Evolutionary conservation across 2,329 filamentous ascomycete genomes (phyloP).

Genomic region (Spiromastix sp.): DNA sequence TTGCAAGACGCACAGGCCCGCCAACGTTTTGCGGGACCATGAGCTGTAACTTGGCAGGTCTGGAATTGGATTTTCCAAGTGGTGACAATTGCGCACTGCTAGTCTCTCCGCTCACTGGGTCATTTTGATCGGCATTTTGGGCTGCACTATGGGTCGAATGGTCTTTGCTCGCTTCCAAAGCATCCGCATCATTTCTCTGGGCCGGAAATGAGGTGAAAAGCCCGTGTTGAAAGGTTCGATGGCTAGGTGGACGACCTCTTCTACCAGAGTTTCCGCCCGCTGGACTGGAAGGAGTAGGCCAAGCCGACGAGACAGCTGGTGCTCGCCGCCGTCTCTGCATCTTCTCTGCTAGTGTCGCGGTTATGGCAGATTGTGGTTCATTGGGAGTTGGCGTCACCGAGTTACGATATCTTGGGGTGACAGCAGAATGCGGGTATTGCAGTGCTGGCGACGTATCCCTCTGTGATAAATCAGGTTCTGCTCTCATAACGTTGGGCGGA

Average conservation of each 20-base stretch:
- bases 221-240: slow-evolving; percentile 53
- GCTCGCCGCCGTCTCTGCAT: slow-evolving; percentile 55
- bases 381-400: slow-evolving; percentile 29
- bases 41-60: slow-evolving; percentile 31
- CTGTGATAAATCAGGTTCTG: too few relatives aligned
- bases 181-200: slow-evolving; percentile 33
- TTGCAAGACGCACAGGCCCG: slow-evolving; percentile 32
- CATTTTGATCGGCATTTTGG: slow-evolving; percentile 12
- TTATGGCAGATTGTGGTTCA: slow-evolving; percentile 63
- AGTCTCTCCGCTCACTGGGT: background rate
- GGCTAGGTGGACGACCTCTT: slow-evolving; percentile 71
- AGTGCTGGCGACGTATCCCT: slow-evolving; percentile 51
- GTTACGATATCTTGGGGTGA: slow-evolving; percentile 47
- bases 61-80: slow-evolving; percentile 12
- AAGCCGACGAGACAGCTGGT: slow-evolving; percentile 81
- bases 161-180: background rate
- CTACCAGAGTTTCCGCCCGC: slow-evolving; percentile 59
- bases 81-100: slow-evolving; percentile 10
- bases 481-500: too few relatives aligned
- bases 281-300: slow-evolving; percentile 57
- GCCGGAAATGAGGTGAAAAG: slow-evolving; percentile 61
- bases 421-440: slow-evolving; percentile 67
- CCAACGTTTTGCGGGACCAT: slow-evolving; percentile 33
- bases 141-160: background rate
- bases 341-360: slow-evolving; percentile 45